These are phyloP conservation scores for Colletotrichum tabaci DNA, from an alignment of 2,329 filamentous ascomycete species.

Conservation along the genomic window DNA sequence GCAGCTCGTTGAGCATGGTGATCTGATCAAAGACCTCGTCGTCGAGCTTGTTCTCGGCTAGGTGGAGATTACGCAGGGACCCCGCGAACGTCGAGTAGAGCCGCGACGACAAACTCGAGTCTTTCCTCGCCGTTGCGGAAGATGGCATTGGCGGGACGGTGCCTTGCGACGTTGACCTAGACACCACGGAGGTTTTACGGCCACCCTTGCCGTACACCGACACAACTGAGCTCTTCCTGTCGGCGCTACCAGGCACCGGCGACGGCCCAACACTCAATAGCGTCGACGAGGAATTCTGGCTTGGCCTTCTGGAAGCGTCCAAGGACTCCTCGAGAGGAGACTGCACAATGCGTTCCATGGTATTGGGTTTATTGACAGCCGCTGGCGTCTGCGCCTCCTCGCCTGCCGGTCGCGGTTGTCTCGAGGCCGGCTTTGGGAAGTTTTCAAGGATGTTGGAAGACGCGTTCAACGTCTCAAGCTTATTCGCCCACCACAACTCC, in stretches of 20 bases:
- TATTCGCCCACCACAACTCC: slow-evolving; percentile 96
- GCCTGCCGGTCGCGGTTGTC: slow-evolving; percentile 73
- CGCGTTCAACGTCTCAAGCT: slow-evolving; percentile 91
- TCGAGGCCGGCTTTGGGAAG: slow-evolving; percentile 89
- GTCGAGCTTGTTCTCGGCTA: slow-evolving; percentile 94
- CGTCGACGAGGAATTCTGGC: slow-evolving; percentile 81
- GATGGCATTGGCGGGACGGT: slow-evolving; percentile 67
- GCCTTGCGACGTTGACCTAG: slow-evolving; percentile 69
- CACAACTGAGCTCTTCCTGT: slow-evolving; percentile 87
- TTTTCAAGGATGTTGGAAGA: slow-evolving; percentile 93
- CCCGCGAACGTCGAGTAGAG: slow-evolving; percentile 89
- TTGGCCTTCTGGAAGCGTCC: slow-evolving; percentile 79
- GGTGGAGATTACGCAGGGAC: slow-evolving; percentile 85
- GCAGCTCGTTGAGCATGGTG: slow-evolving; percentile 83
- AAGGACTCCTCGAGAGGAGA: slow-evolving; percentile 84
- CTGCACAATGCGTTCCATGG: slow-evolving; percentile 62
- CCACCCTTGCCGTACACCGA: slow-evolving; percentile 84
- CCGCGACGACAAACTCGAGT: slow-evolving; percentile 87
- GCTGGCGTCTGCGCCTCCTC: slow-evolving; percentile 58
- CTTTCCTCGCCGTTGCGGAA: slow-evolving; percentile 77
- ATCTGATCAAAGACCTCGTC: slow-evolving; percentile 97
- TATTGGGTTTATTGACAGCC: slow-evolving; percentile 56
- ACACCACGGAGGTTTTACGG: slow-evolving; percentile 88
- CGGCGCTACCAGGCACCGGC: slow-evolving; percentile 70
- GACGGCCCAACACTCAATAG: slow-evolving; percentile 83